Percentiles rank a stretch among this genome's conserved stretches.
These are phyloP conservation scores for Ceratocystis diversiconidia DNA, from an alignment of 2,329 filamentous ascomycete species.

Conservation along the genomic window DNA sequence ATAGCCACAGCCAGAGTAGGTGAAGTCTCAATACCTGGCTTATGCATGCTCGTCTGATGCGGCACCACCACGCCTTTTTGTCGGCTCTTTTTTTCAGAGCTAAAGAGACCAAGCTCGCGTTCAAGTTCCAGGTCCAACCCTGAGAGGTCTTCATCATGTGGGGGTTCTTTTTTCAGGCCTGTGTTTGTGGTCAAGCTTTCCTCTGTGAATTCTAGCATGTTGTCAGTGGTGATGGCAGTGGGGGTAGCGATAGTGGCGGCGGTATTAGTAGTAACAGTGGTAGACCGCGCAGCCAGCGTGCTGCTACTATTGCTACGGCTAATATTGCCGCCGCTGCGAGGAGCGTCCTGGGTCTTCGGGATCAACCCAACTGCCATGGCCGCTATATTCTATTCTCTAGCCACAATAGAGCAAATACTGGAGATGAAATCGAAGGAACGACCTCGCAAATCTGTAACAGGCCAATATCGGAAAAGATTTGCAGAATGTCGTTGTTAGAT, in stretches of 20 bases:
- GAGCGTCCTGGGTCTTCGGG: background rate
- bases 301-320: background rate
- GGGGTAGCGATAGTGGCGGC: background rate
- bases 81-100: background rate
- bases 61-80: slow-evolving; percentile 1
- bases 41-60: background rate
- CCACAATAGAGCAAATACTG: background rate
- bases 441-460: background rate
- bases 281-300: too few relatives aligned
- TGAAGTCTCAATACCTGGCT: background rate
- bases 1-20: slow-evolving; percentile 1
- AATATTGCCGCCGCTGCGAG: background rate
- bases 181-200: background rate
- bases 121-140: background rate
- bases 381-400: background rate
- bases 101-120: slow-evolving; percentile 3
- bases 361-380: background rate
- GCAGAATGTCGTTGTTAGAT: background rate
- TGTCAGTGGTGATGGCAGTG: background rate
- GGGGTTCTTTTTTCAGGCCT: background rate
- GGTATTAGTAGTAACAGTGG: background rate
- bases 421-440: background rate
- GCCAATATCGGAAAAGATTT: slow-evolving; percentile 5
- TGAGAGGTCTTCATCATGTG: background rate
- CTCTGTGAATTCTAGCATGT: background rate